A percentile compares a stretch with the other conserved stretches of the same genome.
phyloP scores from a whole-genome alignment of 306 rosid genomes.

The Echinosophora koreensis region DNA sequence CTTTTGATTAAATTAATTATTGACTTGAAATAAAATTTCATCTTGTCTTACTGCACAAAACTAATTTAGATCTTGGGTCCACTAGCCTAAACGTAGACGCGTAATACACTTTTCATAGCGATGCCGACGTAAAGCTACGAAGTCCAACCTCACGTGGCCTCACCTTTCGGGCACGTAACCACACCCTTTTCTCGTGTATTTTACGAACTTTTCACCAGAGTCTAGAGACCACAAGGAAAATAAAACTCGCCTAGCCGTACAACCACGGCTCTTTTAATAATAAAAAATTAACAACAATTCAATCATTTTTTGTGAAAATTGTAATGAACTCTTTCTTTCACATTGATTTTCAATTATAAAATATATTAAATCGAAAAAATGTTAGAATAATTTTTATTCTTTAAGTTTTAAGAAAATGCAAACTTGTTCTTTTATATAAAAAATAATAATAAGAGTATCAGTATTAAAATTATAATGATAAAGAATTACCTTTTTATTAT shows the following conservation, averaged over 20 bases:
- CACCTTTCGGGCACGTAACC: constrained; percentile 32
- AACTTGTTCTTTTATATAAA: background rate
- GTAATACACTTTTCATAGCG: constrained; percentile 1
- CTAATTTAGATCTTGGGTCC: constrained; percentile 3
- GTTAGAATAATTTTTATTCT: background rate
- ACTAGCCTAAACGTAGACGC: background rate
- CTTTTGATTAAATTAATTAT: background rate
- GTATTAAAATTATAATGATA: too few species aligned
- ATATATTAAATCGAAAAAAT: too few species aligned
- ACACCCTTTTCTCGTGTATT: constrained; percentile 34
- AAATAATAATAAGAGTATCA: too few species aligned
- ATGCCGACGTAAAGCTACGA: background rate
- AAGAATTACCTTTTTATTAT: too few species aligned
- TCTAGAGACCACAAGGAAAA: background rate
- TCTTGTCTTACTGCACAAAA: background rate
- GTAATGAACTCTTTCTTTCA: too few species aligned
- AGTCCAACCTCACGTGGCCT: constrained; percentile 30
- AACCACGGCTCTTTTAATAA: constrained; percentile 19
- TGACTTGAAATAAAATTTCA: background rate
- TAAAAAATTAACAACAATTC: background rate
- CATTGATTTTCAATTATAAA: too few species aligned
- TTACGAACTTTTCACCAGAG: background rate
- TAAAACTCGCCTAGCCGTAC: background rate
- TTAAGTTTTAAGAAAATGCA: background rate
- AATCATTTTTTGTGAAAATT: background rate